phyloP scores from a whole-genome alignment of 2,329 filamentous ascomycete genomes.

The Polytolypa hystricis region DNA sequence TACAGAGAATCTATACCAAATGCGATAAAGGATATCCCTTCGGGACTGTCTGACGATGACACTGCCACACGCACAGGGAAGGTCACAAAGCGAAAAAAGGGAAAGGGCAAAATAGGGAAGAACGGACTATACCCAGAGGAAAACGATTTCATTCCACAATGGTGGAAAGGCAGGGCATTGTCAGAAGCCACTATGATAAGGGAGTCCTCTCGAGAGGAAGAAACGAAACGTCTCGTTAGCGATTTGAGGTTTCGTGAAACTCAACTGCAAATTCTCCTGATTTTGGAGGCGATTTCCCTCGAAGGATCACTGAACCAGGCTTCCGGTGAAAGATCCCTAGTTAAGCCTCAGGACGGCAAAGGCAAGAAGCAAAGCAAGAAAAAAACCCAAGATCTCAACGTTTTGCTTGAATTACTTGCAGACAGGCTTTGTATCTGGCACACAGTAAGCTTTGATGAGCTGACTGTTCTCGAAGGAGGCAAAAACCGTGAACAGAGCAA shows the following conservation, averaged over 20 bases:
- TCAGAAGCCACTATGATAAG: constrained; percentile 16
- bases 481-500: constrained; percentile 21
- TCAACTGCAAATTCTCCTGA: constrained; percentile 39
- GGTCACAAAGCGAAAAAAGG: constrained; percentile 19
- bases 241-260: constrained; percentile 38
- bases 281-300: constrained; percentile 37
- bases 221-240: constrained; percentile 30
- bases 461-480: constrained; percentile 19
- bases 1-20: constrained; percentile 35
- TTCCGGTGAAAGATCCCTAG: constrained; percentile 9
- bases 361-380: constrained; percentile 10
- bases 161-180: constrained; percentile 33
- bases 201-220: constrained; percentile 24
- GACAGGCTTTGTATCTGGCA: constrained; percentile 43
- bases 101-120: constrained; percentile 32
- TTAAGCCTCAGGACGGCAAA: constrained; percentile 12
- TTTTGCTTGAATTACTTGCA: constrained; percentile 36
- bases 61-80: constrained; percentile 15
- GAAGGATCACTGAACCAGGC: constrained; percentile 18
- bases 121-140: constrained; percentile 38
- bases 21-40: constrained; percentile 27
- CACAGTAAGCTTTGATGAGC: constrained; percentile 28
- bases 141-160: constrained; percentile 30
- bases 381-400: constrained; percentile 32
- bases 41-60: constrained; percentile 28